These are phyloP conservation scores for Fraxinus americana DNA, from an alignment of 257 asterid genomes.

Conservation along the genomic window DNA sequence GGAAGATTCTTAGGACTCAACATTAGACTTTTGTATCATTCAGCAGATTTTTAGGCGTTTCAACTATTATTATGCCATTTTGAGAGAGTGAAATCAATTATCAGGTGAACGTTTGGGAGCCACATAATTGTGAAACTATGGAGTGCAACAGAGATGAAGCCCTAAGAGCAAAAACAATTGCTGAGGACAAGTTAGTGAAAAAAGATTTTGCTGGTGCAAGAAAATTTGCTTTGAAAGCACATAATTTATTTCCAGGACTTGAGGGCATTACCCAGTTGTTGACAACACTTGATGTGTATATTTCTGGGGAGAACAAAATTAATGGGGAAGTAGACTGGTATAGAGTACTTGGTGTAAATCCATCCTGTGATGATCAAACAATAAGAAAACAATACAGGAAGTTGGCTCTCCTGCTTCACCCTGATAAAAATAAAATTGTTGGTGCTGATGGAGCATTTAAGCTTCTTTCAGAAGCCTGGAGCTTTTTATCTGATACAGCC, in stretches of 20 bases:
- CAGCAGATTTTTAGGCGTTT: constrained; percentile 17
- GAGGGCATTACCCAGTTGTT: constrained; percentile 63
- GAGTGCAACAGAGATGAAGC: constrained; percentile 94
- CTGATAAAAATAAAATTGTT: constrained; percentile 24
- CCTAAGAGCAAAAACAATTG: constrained; percentile 58
- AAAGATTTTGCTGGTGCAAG: constrained; percentile 60
- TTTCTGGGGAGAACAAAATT: constrained; percentile 57
- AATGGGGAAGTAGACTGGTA: constrained; percentile 78
- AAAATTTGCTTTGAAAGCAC: constrained; percentile 71
- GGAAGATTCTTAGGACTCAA: constrained; percentile 13
- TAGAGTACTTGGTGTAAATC: constrained; percentile 57
- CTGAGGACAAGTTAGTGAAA: constrained; percentile 59
- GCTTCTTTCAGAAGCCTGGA: constrained; percentile 70
- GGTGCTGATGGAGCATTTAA: constrained; percentile 85
- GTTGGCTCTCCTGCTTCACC: constrained; percentile 71
- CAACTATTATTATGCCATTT: constrained; percentile 22
- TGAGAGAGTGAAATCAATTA: constrained; percentile 11
- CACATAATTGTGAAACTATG: constrained; percentile 40
- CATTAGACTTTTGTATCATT: not conserved
- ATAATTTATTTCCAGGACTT: constrained; percentile 57
- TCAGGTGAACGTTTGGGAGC: constrained; percentile 12
- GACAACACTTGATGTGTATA: constrained; percentile 59
- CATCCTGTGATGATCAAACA: constrained; percentile 60
- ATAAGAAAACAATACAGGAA: constrained; percentile 66
- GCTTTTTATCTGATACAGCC: constrained; percentile 57